Evolutionary conservation across 2,329 filamentous ascomycete genomes (phyloP), one percentile per base, ranked within the genome.

Genomic region (Chaetomiaceae sp.): DNA sequence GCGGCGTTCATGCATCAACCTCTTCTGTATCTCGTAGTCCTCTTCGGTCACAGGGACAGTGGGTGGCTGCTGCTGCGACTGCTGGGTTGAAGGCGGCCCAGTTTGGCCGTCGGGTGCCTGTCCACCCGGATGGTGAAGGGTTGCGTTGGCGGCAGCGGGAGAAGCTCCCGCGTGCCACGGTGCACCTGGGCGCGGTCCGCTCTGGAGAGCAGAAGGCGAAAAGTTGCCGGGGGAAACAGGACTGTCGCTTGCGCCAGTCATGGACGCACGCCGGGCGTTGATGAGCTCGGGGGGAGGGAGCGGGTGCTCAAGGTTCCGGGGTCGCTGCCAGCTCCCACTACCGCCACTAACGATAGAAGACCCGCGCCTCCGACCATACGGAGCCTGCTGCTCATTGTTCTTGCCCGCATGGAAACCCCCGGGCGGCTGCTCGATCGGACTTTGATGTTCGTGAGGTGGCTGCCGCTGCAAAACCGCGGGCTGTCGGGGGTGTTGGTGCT

Each of bases 291-390:
- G 62, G 2, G 71, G 66, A 0, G 65, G 65, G 41, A 71, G 61
- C 8, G 63, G 52, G 34, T 65, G 61, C 33, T 77, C 74, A 19
- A 62, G 64, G 6, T 64, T 64, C 53, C 72, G 75, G 29, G 69
- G 54, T 29, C 84, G 79, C 56, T 84, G 78, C 56, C 82, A 78
- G 30, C 78, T 75, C 50, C 84, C 84, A 63, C 88, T 95, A 49
- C 86, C 86, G 45, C 88, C 89, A 63, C 90, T 96, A 33, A 95
- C 84, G 60, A 89, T 94, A 2, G 91, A 97, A 14, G 91, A 96
- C 48, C 86, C 86, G 52, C 91, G 83, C 51, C 89, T 81, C 54
- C 89, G 81, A 30, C 75, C 77, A 71, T 86, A 90, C 3, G 79
- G 73, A 11, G 71, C 81, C 54, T 85, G 81, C 50, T 86, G 82